Evolutionary conservation across 371 early-diverging fungal species (phyloP).

Genomic region (Mucor racemosus): DNA sequence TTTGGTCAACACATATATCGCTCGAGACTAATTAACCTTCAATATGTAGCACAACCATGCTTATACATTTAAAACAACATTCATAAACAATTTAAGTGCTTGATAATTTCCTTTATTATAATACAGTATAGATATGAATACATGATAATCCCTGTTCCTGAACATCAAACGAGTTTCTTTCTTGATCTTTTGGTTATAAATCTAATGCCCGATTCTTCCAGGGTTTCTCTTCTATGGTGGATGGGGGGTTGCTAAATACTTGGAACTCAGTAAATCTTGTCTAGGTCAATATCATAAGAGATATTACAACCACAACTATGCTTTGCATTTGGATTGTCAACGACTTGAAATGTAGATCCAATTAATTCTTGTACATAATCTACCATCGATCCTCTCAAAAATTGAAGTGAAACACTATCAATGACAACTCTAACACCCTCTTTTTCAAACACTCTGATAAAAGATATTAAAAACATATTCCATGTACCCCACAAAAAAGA

Average conservation of each 20-base stretch:
- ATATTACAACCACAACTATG: conserved; percentile 93
- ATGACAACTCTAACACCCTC: conserved; percentile 84
- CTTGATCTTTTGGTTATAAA: background rate
- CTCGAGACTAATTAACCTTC: no score
- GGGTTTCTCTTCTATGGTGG: conserved; percentile 3
- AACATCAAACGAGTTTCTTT: no score
- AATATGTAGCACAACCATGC: no score
- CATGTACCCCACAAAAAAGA: background rate
- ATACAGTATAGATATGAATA: no score
- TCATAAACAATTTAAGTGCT: no score
- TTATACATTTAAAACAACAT: no score
- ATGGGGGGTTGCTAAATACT: background rate
- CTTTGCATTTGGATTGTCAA: conserved; percentile 89
- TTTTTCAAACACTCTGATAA: conserved; percentile 76
- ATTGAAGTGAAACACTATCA: conserved; percentile 81
- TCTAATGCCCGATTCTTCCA: background rate
- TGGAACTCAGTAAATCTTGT: conserved; percentile 32
- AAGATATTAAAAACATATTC: background rate
- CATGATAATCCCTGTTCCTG: no score
- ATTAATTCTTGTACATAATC: conserved; percentile 94
- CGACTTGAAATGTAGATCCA: conserved; percentile 90
- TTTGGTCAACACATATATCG: no score
- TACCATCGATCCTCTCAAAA: conserved; percentile 85
- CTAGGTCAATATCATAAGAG: conserved; percentile 57
- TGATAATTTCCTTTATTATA: no score